A percentile compares a stretch with the other conserved stretches of the same genome.
Conservation (phyloP, 2,329 filamentous ascomycete species). For the Sclerotiophoma versabilis region DNA sequence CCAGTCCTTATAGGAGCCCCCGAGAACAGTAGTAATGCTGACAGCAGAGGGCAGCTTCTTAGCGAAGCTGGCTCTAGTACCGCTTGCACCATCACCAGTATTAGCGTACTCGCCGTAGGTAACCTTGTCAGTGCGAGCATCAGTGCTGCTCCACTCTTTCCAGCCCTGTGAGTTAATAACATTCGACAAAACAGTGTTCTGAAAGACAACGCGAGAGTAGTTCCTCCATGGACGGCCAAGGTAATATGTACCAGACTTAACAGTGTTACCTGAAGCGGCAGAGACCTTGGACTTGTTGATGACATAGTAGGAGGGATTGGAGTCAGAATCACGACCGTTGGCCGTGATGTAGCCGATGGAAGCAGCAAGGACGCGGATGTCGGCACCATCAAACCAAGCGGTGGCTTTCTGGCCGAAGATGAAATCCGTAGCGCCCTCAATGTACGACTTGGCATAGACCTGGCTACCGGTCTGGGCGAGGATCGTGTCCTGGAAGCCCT, state of each 20-base stretch:
- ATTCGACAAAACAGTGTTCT: constrained; percentile 58
- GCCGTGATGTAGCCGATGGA: constrained; percentile 52
- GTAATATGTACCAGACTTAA: constrained; percentile 53
- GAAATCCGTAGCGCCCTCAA: constrained; percentile 65
- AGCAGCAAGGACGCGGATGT: constrained; percentile 56
- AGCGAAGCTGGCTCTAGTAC: constrained; percentile 60
- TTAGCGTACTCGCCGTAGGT: constrained; percentile 67
- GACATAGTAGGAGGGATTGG: constrained; percentile 59
- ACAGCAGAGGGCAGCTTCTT: constrained; percentile 52
- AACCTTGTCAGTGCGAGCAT: constrained; percentile 60
- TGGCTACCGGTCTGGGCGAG: constrained; percentile 57
- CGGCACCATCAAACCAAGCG: constrained; percentile 60
- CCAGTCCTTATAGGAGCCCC: constrained; percentile 43
- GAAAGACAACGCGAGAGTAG: constrained; percentile 61
- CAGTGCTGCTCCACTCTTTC: constrained; percentile 60
- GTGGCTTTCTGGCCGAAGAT: constrained; percentile 63
- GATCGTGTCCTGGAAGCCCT: constrained; percentile 64
- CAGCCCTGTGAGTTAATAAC: constrained; percentile 69
- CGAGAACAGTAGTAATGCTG: constrained; percentile 55
- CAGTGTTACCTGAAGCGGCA: constrained; percentile 50
- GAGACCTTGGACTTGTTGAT: constrained; percentile 61
- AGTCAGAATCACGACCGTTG: constrained; percentile 41
- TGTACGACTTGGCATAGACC: constrained; percentile 63
- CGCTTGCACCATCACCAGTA: constrained; percentile 62
- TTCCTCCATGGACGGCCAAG: constrained; percentile 63